A percentile compares a stretch with the other conserved stretches of the same genome.
phyloP scores from a whole-genome alignment of 805 yeast species.

The Kockiozyma suomiensis region DNA sequence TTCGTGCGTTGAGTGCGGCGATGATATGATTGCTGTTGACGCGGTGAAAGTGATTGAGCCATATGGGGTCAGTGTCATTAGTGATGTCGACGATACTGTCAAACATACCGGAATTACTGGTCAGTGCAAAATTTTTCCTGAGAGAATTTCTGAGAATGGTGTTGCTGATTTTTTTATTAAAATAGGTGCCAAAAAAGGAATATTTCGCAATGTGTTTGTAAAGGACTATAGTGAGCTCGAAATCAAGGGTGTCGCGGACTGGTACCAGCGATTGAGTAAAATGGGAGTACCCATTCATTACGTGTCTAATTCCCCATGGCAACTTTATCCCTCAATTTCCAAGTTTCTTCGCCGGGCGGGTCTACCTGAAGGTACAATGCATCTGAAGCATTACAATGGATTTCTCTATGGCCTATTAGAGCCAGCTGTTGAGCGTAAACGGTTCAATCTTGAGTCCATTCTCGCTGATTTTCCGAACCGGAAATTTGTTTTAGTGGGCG shows the following conservation, averaged over 20 bases:
- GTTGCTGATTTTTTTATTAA: too few relatives aligned
- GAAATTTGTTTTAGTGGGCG: conserved; percentile 85
- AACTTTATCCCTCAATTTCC: conserved; percentile 63
- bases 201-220: conserved; percentile 76
- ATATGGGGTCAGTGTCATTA: conserved; percentile 70
- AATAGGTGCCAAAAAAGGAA: conserved; percentile 66
- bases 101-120: conserved; percentile 88
- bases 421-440: conserved; percentile 82
- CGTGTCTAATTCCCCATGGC: conserved; percentile 96
- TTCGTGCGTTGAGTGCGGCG: conserved; percentile 43
- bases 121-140: too few relatives aligned
- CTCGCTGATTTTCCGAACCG: conserved; percentile 73
- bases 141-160: too few relatives aligned
- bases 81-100: conserved; percentile 94
- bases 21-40: conserved; percentile 51
- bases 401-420: conserved; percentile 80
- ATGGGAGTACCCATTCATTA: conserved; percentile 74
- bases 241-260: conserved; percentile 71
- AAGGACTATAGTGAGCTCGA: conserved; percentile 67
- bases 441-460: conserved; percentile 62
- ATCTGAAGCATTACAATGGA: conserved; percentile 84
- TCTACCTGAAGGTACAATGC: conserved; percentile 81
- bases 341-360: conserved; percentile 58
- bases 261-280: conserved; percentile 61
- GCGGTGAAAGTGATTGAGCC: conserved; percentile 49